phyloP scores from a whole-genome alignment of 2,329 filamentous ascomycete genomes.

The Lasiodiplodia hormozganensis region DNA sequence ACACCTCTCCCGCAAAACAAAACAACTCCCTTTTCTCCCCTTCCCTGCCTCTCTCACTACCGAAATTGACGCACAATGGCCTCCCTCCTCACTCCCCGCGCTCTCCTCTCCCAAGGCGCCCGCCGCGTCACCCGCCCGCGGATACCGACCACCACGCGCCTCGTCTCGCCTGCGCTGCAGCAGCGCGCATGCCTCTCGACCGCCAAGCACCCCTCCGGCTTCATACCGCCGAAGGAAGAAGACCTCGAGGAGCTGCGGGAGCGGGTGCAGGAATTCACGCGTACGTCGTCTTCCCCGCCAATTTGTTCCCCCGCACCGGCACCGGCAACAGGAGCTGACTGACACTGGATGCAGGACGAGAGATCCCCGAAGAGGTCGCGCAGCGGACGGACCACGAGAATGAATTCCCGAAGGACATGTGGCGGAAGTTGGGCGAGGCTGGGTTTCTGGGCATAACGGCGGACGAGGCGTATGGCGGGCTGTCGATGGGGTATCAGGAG shows the following conservation, averaged over 20 bases:
- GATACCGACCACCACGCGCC: background rate
- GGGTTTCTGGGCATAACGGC: conserved; percentile 92
- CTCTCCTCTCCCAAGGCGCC: conserved; percentile 17
- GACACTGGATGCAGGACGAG: conserved; percentile 62
- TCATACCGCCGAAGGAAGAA: conserved; percentile 70
- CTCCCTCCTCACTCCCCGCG: conserved; percentile 2
- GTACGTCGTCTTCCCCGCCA: conserved; percentile 39
- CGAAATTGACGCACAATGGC: conserved; percentile 11
- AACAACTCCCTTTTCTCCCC: background rate
- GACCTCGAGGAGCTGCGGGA: conserved; percentile 84
- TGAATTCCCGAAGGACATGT: conserved; percentile 89
- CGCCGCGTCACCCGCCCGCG: conserved; percentile 16
- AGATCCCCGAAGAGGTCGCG: conserved; percentile 85
- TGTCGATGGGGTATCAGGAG: conserved; percentile 94
- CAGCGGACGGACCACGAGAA: conserved; percentile 83
- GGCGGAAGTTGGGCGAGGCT: conserved; percentile 90
- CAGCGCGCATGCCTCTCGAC: conserved; percentile 25
- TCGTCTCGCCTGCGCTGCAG: background rate
- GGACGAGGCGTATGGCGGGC: conserved; percentile 87
- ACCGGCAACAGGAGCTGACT: background rate
- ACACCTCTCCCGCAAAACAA: background rate
- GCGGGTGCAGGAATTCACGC: conserved; percentile 84
- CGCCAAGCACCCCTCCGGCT: conserved; percentile 71
- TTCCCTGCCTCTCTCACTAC: background rate
- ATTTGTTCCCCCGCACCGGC: background rate